phyloP scores from a whole-genome alignment of 169 alveolate species.

The Cryptosporidium felis region DNA sequence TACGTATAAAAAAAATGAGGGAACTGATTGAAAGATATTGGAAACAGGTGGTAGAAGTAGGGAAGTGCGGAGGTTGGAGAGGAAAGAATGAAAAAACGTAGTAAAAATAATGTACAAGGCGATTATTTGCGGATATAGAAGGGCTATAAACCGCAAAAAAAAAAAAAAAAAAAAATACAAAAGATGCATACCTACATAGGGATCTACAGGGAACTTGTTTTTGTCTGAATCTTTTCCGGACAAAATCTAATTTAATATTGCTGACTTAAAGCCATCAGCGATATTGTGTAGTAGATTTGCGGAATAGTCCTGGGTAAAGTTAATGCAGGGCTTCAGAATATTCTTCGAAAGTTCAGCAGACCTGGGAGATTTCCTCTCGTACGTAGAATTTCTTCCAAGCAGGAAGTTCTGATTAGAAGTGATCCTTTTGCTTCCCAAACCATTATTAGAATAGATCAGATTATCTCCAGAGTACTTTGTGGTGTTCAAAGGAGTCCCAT shows the following conservation, averaged over 20 bases:
- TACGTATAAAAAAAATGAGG: not conserved
- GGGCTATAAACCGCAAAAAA: too few relatives aligned
- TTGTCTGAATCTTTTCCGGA: too few relatives aligned
- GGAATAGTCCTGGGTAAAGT: slow-evolving; percentile 50
- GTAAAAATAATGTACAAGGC: too few relatives aligned
- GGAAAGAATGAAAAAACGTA: too few relatives aligned
- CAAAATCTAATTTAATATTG: too few relatives aligned
- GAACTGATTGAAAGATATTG: too few relatives aligned
- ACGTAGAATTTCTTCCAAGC: not conserved
- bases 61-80: too few relatives aligned
- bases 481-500: slow-evolving; percentile 18
- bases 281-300: slow-evolving; percentile 17
- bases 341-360: slow-evolving; percentile 19
- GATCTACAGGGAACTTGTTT: too few relatives aligned
- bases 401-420: not conserved
- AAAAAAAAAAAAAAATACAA: too few relatives aligned
- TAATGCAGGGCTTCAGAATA: slow-evolving; percentile 43
- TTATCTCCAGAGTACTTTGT: slow-evolving; percentile 22
- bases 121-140: too few relatives aligned
- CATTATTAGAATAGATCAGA: not conserved
- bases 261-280: slow-evolving; percentile 52
- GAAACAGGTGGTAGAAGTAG: too few relatives aligned
- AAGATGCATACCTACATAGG: too few relatives aligned
- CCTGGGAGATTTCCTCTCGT: slow-evolving; percentile 48
- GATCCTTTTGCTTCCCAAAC: not conserved